Percentiles rank a stretch among this genome's conserved stretches.
These are phyloP conservation scores for Penicillium sp. DNA, from an alignment of 2,329 filamentous ascomycete genomes.

Conservation along the genomic window DNA sequence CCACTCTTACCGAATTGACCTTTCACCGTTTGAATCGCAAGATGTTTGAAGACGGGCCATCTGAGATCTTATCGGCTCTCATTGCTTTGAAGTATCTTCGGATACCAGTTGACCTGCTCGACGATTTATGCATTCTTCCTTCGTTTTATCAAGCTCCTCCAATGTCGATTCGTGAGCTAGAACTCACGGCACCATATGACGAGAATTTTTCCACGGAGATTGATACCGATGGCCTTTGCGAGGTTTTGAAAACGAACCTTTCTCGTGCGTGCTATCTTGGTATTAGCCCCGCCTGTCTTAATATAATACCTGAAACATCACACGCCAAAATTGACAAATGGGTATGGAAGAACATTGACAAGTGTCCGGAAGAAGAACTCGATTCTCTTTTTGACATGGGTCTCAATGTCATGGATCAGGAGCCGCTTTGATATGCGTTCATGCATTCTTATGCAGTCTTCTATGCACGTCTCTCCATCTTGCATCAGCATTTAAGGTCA, in stretches of 20 bases:
- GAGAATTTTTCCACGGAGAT: background rate
- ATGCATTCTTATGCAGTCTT: background rate
- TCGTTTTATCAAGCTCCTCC: background rate
- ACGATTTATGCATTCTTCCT: background rate
- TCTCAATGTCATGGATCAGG: background rate
- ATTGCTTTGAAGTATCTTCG: background rate
- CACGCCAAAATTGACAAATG: conserved; percentile 1
- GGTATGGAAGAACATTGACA: conserved; percentile 6
- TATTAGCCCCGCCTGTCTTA: background rate
- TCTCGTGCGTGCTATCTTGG: conserved; percentile 3
- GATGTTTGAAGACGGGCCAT: background rate
- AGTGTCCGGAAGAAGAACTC: conserved; percentile 5
- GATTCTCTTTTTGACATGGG: conserved; percentile 2
- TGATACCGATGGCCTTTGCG: background rate
- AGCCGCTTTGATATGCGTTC: background rate
- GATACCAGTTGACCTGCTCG: conserved; percentile 2
- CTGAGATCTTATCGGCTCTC: background rate
- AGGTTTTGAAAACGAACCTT: background rate
- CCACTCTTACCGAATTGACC: background rate
- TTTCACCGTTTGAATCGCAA: background rate
- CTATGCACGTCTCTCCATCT: background rate
- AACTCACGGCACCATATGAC: background rate
- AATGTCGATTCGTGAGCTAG: background rate
- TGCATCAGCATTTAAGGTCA: background rate
- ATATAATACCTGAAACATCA: background rate